These are phyloP conservation scores for Colletotrichum magnum DNA, from an alignment of 2,329 filamentous ascomycete species.

Conservation along the genomic window DNA sequence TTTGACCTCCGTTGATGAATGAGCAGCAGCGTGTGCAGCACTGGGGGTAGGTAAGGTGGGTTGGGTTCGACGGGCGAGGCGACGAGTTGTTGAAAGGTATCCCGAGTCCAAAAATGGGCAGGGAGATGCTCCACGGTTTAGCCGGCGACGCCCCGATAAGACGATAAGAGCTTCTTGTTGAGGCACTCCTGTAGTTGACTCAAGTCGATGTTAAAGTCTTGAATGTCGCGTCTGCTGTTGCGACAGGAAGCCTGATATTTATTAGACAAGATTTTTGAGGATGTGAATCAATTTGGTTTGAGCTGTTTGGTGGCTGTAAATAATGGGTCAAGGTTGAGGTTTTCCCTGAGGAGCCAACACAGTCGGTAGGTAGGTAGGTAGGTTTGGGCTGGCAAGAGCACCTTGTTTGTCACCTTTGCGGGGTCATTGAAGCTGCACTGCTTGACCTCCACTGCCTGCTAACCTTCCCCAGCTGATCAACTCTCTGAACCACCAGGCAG, in stretches of 20 bases:
- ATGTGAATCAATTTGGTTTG: too few relatives aligned
- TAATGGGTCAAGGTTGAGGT: not conserved
- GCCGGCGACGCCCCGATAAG: conserved; percentile 30
- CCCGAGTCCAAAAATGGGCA: conserved; percentile 30
- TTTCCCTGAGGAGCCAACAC: not conserved
- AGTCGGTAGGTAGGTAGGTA: not conserved
- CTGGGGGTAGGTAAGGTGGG: not conserved
- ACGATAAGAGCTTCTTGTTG: conserved; percentile 35
- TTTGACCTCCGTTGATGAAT: conserved; percentile 23
- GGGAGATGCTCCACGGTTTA: conserved; percentile 34
- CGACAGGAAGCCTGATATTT: too few relatives aligned
- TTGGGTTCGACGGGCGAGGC: conserved; percentile 19
- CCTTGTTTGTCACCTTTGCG: not conserved
- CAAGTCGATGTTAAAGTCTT: too few relatives aligned
- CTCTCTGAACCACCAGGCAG: not conserved
- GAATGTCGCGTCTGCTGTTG: too few relatives aligned
- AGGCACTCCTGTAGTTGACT: too few relatives aligned
- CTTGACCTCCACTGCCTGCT: too few relatives aligned
- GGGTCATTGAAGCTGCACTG: not conserved
- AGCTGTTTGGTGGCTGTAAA: not conserved
- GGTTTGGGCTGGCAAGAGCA: not conserved
- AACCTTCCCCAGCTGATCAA: not conserved
- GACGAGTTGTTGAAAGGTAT: conserved; percentile 17
- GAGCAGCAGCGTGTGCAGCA: conserved; percentile 21
- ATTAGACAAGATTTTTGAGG: too few relatives aligned